phyloP scores from a whole-genome alignment of 257 asterid species.

The Rhazya stricta region DNA sequence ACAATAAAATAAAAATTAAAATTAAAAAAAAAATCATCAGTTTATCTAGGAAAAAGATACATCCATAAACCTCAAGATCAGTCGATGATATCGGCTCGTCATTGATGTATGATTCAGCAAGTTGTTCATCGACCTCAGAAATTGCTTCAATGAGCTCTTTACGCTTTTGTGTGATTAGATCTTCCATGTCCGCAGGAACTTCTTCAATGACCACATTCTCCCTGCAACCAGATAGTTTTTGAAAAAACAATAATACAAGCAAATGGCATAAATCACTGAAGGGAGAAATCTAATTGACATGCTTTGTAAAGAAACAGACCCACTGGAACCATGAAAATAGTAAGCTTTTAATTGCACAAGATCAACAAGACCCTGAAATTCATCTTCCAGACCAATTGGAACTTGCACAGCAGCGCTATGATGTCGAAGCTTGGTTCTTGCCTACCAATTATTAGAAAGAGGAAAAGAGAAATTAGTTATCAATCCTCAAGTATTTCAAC shows the following conservation, averaged over 20 bases:
- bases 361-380: constrained; percentile 89
- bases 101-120: constrained; percentile 82
- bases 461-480: neutral
- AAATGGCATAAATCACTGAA: constrained; percentile 8
- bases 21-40: neutral
- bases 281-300: constrained; percentile 8
- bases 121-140: constrained; percentile 94
- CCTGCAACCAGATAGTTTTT: constrained; percentile 36
- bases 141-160: constrained; percentile 83
- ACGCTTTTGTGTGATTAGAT: constrained; percentile 67
- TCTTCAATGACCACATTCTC: constrained; percentile 71
- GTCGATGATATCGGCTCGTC: constrained; percentile 84
- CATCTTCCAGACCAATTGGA: constrained; percentile 94
- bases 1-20: too few relatives aligned
- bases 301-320: constrained; percentile 52
- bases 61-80: constrained; percentile 69
- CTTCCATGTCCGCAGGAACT: constrained; percentile 70
- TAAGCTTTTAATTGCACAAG: constrained; percentile 76
- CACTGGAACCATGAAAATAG: constrained; percentile 82
- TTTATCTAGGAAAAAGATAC: neutral
- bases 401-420: constrained; percentile 96
- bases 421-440: constrained; percentile 93
- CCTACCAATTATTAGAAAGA: constrained; percentile 35
- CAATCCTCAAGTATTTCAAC: neutral
- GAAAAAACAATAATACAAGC: constrained; percentile 9